These are phyloP conservation scores for Grigorovia jiainica DNA, from an alignment of 805 yeast species.

Conservation along the genomic window DNA sequence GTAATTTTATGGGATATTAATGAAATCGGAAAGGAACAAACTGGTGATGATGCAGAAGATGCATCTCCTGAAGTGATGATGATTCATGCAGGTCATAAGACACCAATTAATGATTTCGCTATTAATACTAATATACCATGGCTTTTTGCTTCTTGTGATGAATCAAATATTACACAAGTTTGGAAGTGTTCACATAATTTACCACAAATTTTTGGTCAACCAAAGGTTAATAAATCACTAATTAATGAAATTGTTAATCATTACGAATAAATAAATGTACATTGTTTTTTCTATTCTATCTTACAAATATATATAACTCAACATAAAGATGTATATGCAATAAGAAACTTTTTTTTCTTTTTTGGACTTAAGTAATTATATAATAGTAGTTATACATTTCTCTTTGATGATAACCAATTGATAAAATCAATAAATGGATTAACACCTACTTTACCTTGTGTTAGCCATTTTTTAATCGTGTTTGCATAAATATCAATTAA, in stretches of 20 bases:
- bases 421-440: slow-evolving; percentile 61
- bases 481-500: slow-evolving; percentile 48
- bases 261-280: not conserved
- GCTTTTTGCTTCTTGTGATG: slow-evolving; percentile 53
- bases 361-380: no score
- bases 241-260: not conserved
- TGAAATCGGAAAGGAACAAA: slow-evolving; percentile 76
- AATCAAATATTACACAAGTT: slow-evolving; percentile 37
- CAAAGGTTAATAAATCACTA: slow-evolving; percentile 2
- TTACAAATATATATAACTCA: not conserved
- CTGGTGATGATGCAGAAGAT: slow-evolving; percentile 81
- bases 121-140: slow-evolving; percentile 65
- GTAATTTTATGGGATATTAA: slow-evolving; percentile 73
- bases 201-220: slow-evolving; percentile 23
- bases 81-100: slow-evolving; percentile 91
- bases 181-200: slow-evolving; percentile 35
- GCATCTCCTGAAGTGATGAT: slow-evolving; percentile 81
- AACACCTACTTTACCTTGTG: slow-evolving; percentile 18
- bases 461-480: slow-evolving; percentile 55
- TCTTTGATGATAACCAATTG: slow-evolving; percentile 64
- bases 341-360: not conserved
- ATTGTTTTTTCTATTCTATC: not conserved
- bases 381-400: slow-evolving; percentile 10
- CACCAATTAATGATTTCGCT: slow-evolving; percentile 61
- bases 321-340: not conserved